Conservation (phyloP, 2,329 filamentous ascomycete species). For the Trichoderma koningiopsis region DNA sequence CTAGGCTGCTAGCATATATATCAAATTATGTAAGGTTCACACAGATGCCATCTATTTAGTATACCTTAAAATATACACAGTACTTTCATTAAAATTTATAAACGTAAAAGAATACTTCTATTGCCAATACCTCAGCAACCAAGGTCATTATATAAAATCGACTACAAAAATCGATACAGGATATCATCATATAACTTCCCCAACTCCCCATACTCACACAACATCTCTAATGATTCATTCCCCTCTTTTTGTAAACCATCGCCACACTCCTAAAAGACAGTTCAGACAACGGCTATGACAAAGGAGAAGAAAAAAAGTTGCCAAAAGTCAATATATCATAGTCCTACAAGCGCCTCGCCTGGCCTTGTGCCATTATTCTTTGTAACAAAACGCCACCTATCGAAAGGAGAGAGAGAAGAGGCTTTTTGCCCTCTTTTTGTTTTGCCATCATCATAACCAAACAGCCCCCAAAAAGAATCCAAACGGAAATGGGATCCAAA, state of each 20-base stretch:
- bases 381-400: slow-evolving; percentile 2
- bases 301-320: background rate
- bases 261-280: background rate
- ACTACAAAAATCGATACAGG: slow-evolving; percentile 17
- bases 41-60: too few species aligned
- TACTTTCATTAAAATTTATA: too few species aligned
- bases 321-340: slow-evolving; percentile 1
- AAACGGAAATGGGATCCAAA: background rate
- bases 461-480: background rate
- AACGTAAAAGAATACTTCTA: background rate
- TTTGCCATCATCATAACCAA: background rate
- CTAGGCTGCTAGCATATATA: too few species aligned
- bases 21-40: too few species aligned
- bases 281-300: background rate
- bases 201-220: slow-evolving; percentile 1
- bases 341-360: slow-evolving; percentile 3
- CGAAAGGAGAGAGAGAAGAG: background rate
- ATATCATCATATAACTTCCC: slow-evolving; percentile 11
- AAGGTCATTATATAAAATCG: background rate
- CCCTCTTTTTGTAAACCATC: background rate
- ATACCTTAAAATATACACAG: too few species aligned
- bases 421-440: background rate
- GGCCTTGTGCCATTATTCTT: slow-evolving; percentile 16
- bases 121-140: background rate
- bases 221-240: background rate